A percentile compares a stretch with the other conserved stretches of the same genome.
Evolutionary conservation across 192 early-diverging fungal genomes (phyloP).

Genomic region (Dissophora ornata): DNA sequence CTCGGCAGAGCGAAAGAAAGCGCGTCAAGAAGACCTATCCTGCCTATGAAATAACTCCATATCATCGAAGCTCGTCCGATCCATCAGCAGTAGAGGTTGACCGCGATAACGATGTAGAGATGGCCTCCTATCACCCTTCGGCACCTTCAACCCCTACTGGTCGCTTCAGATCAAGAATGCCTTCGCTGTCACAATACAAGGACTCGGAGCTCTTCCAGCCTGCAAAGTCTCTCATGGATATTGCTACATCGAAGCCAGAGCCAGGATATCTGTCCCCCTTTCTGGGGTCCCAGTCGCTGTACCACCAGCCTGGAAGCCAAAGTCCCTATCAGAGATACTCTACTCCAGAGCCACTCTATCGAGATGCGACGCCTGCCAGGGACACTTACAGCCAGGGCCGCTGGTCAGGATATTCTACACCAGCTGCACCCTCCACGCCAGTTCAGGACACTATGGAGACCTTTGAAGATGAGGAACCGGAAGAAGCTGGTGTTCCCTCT

Average conservation of each 20-base stretch:
- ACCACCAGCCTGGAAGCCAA: not conserved
- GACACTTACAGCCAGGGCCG: slow-evolving; percentile 1
- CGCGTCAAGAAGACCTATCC: not conserved
- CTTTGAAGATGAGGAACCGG: slow-evolving; percentile 30
- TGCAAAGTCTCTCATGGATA: slow-evolving; percentile 48
- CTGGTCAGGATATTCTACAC: slow-evolving; percentile 24
- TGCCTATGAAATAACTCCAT: not conserved
- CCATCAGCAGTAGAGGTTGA: not conserved
- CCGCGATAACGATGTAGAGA: not conserved
- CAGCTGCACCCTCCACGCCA: slow-evolving; percentile 1
- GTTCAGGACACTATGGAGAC: not conserved
- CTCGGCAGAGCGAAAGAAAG: slow-evolving; percentile 10
- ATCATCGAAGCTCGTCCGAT: slow-evolving; percentile 17
- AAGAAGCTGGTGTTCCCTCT: slow-evolving; percentile 19
- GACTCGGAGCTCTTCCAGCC: slow-evolving; percentile 42
- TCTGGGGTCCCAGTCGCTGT: not conserved
- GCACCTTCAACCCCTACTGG: slow-evolving; percentile 8
- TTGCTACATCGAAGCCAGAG: slow-evolving; percentile 41
- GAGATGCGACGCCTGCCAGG: slow-evolving; percentile 13
- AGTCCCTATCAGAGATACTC: slow-evolving; percentile 9
- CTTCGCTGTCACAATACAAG: slow-evolving; percentile 42
- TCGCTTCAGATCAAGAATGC: slow-evolving; percentile 26
- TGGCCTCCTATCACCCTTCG: not conserved
- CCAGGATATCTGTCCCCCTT: slow-evolving; percentile 32
- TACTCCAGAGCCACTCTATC: slow-evolving; percentile 25